These are phyloP conservation scores for Candida nanaspora DNA, from an alignment of 805 yeast species.

Conservation along the genomic window DNA sequence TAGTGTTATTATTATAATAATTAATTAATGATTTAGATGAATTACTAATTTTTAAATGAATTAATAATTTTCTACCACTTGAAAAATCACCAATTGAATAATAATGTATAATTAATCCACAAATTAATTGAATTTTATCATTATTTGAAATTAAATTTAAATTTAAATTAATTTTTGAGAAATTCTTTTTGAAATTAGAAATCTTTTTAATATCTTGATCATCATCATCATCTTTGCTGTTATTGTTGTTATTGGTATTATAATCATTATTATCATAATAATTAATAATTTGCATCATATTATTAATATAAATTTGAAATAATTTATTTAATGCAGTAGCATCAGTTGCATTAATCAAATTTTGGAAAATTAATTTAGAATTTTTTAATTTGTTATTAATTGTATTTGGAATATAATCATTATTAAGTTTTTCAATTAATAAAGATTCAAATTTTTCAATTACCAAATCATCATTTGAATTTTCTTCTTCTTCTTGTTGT, in stretches of 20 bases:
- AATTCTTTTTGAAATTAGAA: conserved; percentile 8
- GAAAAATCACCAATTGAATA: conserved; percentile 12
- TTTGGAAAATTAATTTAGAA: conserved; percentile 20
- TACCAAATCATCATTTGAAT: conserved; percentile 4
- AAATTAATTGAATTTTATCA: conserved; percentile 22
- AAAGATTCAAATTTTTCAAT: conserved; percentile 19
- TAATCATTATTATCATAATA: conserved; percentile 11
- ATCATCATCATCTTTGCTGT: neutral
- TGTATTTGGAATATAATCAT: too few species aligned
- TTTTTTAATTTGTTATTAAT: conserved; percentile 21
- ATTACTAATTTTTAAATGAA: conserved; percentile 16
- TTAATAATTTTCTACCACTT: conserved; percentile 17
- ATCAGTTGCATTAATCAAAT: conserved; percentile 18
- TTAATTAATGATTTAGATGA: too few species aligned
- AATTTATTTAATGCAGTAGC: conserved; percentile 13
- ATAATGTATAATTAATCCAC: conserved; percentile 22
- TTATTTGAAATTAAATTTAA: conserved; percentile 15
- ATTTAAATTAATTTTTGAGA: conserved; percentile 6
- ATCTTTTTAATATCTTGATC: conserved; percentile 6
- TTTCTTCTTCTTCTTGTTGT: too few species aligned
- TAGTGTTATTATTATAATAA: too few species aligned
- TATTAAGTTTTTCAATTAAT: too few species aligned
- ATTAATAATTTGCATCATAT: conserved; percentile 15
- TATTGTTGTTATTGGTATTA: too few species aligned
- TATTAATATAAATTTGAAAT: conserved; percentile 16